Evolutionary conservation across 345 rosid species (phyloP), one percentile per base, ranked within the genome.

Genomic region (Euphorbia lathyris): DNA sequence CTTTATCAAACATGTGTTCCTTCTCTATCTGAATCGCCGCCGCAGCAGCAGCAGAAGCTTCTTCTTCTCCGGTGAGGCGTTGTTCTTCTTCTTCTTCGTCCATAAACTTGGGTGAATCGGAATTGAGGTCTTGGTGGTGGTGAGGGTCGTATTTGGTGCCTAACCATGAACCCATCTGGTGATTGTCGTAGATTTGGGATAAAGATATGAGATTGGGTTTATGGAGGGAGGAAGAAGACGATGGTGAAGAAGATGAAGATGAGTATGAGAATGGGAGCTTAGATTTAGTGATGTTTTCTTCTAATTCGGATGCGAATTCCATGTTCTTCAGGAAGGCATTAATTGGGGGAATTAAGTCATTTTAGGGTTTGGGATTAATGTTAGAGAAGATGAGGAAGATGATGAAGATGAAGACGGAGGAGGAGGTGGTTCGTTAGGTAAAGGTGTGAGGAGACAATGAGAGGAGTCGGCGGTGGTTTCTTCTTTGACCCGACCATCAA

Each of bases 1-100:
- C 87, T 76, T 90, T 87, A 27, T 90, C 83, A 60, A 85, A 86
- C 88, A 77, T 80, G 78, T 79, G 83, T 72, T 83, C 90, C 78
- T 69, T 86, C 79, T 79, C 80, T 58, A 81, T 65, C 43, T 29
- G 47, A 29, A 23, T 43, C 13, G n/a, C 69, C n/a, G n/a, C 45
- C 10, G 50, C 69, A 47, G 55, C n/a, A n/a, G n/a, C n/a, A n/a
- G n/a, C n/a, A n/a, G n/a, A n/a, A n/a, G n/a, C n/a, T n/a, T n/a
- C 67, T 14, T 34, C 74, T 69, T 60, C 71, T 68, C 7, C 38
- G 7, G 10, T 59, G 19, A 55, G 58, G 48, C 66, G 78, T 65
- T 72, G 71, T 32, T 63, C 73, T 11, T 45, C 19, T 45, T 45
- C 19, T 12, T 45, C 17, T 45, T 45, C 19, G 2, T 51, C 81